phyloP scores from a whole-genome alignment of 768 basidiomycete genomes.

The Kondoa subrosea region DNA sequence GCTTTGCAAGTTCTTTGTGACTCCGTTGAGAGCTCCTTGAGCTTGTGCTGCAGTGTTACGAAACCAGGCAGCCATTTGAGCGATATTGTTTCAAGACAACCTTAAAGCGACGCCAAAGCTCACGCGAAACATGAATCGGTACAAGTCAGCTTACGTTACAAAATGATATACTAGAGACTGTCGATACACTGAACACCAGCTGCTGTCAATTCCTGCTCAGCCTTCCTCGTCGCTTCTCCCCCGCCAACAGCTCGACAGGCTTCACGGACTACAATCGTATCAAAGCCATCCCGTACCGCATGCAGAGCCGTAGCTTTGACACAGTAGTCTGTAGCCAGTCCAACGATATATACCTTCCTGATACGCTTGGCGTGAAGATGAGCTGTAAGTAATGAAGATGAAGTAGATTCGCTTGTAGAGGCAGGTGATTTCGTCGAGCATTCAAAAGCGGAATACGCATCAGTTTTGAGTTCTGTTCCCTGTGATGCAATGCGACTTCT shows the following conservation, averaged over 20 bases:
- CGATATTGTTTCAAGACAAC: no score
- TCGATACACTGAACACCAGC: background rate
- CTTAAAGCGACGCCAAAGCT: no score
- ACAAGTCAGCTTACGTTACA: no score
- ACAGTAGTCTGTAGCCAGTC: conserved; percentile 62
- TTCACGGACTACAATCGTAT: conserved; percentile 14
- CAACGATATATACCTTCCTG: conserved; percentile 45
- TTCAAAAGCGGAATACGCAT: conserved; percentile 78
- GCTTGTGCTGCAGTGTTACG: background rate
- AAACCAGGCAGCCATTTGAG: background rate
- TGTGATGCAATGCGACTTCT: conserved; percentile 11
- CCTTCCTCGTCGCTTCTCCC: background rate
- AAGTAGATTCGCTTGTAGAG: background rate
- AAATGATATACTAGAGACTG: background rate
- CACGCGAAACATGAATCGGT: no score
- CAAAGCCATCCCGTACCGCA: conserved; percentile 13
- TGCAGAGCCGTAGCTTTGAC: conserved; percentile 39
- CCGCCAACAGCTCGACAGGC: conserved; percentile 12
- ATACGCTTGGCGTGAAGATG: conserved; percentile 36
- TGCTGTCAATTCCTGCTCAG: background rate
- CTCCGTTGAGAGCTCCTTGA: conserved; percentile 6
- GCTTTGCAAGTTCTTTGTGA: no score
- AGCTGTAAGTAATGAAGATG: conserved; percentile 38
- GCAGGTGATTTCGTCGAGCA: conserved; percentile 30
- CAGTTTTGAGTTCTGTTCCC: conserved; percentile 46